Evolutionary conservation across 2,329 filamentous ascomycete species (phyloP).

Genomic region (Scytalidium lignicola): DNA sequence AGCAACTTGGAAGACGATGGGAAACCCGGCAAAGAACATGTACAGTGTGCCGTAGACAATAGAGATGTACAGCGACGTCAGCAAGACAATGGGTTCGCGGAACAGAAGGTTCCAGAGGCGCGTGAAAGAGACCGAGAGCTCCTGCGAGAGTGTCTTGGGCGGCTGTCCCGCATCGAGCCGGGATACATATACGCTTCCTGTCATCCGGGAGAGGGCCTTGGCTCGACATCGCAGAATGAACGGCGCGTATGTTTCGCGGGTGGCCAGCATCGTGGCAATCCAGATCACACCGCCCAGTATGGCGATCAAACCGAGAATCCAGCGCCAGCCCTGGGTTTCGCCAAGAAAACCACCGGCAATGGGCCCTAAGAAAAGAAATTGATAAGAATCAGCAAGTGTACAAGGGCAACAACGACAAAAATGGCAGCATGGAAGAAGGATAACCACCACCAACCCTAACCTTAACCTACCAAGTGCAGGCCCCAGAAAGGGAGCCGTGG

Average conservation of each 20-base stretch:
- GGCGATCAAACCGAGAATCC: slow-evolving; percentile 63
- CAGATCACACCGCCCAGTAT: slow-evolving; percentile 64
- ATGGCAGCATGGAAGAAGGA: slow-evolving; percentile 33
- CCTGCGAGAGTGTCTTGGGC: slow-evolving; percentile 44
- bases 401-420: slow-evolving; percentile 65
- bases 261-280: slow-evolving; percentile 42
- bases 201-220: slow-evolving; percentile 48
- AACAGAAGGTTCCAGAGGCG: slow-evolving; percentile 91
- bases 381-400: slow-evolving; percentile 46
- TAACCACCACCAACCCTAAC: too few relatives aligned
- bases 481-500: slow-evolving; percentile 61
- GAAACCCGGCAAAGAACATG: slow-evolving; percentile 72
- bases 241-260: slow-evolving; percentile 56
- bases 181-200: slow-evolving; percentile 58
- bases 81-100: slow-evolving; percentile 77
- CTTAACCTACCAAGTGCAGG: slow-evolving; percentile 52
- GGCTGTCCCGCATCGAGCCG: slow-evolving; percentile 65
- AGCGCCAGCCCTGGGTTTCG: slow-evolving; percentile 64
- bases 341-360: slow-evolving; percentile 59
- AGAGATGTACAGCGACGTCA: slow-evolving; percentile 79
- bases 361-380: slow-evolving; percentile 51
- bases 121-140: slow-evolving; percentile 75
- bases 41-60: slow-evolving; percentile 64
- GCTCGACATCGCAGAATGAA: slow-evolving; percentile 73
- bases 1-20: slow-evolving; percentile 68